A percentile compares a stretch with the other conserved stretches of the same genome.
These are phyloP conservation scores for Gossypium davidsonii DNA, from an alignment of 441 rosid genomes.

Conservation along the genomic window DNA sequence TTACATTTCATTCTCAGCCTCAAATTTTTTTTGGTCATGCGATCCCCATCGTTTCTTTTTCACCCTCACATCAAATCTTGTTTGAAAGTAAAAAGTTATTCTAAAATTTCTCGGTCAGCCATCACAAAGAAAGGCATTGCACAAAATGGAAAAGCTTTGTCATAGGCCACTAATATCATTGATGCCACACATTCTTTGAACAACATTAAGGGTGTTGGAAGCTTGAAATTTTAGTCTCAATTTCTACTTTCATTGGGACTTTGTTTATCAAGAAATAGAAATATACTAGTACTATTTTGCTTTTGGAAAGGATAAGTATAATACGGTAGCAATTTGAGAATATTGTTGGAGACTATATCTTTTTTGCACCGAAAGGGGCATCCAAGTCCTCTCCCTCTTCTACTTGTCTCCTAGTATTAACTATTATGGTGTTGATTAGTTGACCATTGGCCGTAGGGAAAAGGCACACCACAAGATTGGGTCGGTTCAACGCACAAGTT, in stretches of 20 bases:
- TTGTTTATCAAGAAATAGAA: too few relatives aligned
- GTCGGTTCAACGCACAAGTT: constrained; percentile 6
- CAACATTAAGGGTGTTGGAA: background rate
- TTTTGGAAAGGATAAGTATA: constrained; percentile 6
- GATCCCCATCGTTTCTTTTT: background rate
- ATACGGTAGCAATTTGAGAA: background rate
- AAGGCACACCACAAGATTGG: background rate
- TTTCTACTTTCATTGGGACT: too few relatives aligned
- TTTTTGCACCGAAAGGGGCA: background rate
- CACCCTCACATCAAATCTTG: background rate
- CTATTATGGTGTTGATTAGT: background rate
- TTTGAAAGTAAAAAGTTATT: background rate
- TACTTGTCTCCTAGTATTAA: background rate
- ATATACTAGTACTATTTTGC: background rate
- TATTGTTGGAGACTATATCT: background rate
- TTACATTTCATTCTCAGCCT: background rate
- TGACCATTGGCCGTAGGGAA: background rate
- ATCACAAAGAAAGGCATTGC: background rate
- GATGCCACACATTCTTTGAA: background rate
- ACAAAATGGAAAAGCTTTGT: background rate
- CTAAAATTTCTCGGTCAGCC: background rate
- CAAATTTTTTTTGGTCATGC: background rate
- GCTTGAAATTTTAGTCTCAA: background rate
- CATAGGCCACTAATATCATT: background rate
- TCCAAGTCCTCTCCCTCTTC: background rate